A percentile compares a stretch with the other conserved stretches of the same genome.
phyloP scores from a whole-genome alignment of 768 basidiomycete genomes.

The Tylopilus subfusipes region DNA sequence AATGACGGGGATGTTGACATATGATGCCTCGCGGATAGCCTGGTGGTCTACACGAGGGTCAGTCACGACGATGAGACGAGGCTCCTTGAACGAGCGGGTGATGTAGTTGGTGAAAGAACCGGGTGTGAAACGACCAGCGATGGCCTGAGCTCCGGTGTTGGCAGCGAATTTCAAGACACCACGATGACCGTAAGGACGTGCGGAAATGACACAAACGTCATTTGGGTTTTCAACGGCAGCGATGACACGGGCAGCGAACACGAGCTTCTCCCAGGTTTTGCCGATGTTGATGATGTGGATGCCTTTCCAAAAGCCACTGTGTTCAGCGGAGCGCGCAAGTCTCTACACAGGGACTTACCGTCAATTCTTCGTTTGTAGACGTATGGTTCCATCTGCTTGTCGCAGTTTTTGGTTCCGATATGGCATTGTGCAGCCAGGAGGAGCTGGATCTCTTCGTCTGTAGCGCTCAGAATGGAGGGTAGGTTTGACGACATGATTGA shows the following conservation, averaged over 20 bases:
- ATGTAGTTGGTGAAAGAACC: slow-evolving; percentile 99
- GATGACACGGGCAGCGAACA: slow-evolving; percentile 95
- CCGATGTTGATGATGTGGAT: slow-evolving; percentile 98
- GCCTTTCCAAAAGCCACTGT: slow-evolving; percentile 45
- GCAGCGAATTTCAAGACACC: slow-evolving; percentile 98
- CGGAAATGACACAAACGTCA: slow-evolving; percentile 97
- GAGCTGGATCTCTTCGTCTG: slow-evolving; percentile 96
- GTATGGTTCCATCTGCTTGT: slow-evolving; percentile 98
- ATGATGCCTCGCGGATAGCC: slow-evolving; percentile 99
- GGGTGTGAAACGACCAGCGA: slow-evolving; percentile 98
- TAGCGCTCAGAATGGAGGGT: slow-evolving; percentile 87
- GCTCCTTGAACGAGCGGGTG: slow-evolving; percentile 99
- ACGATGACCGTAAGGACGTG: slow-evolving; percentile 98
- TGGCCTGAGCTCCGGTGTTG: slow-evolving; percentile 97
- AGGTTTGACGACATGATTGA: slow-evolving; percentile 78
- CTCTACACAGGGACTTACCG: slow-evolving; percentile 52
- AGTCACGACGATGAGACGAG: slow-evolving; percentile 95
- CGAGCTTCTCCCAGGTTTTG: slow-evolving; percentile 99
- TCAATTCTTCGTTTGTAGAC: slow-evolving; percentile 96
- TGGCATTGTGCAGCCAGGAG: slow-evolving; percentile 95
- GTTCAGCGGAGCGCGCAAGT: slow-evolving; percentile 12
- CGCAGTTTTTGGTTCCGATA: slow-evolving; percentile 98
- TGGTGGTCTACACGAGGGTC: slow-evolving; percentile 99
- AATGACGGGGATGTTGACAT: slow-evolving; percentile 99
- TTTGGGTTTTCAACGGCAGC: slow-evolving; percentile 97